Conservation (phyloP, 805 yeast genomes). For the Lachancea meyersii region DNA sequence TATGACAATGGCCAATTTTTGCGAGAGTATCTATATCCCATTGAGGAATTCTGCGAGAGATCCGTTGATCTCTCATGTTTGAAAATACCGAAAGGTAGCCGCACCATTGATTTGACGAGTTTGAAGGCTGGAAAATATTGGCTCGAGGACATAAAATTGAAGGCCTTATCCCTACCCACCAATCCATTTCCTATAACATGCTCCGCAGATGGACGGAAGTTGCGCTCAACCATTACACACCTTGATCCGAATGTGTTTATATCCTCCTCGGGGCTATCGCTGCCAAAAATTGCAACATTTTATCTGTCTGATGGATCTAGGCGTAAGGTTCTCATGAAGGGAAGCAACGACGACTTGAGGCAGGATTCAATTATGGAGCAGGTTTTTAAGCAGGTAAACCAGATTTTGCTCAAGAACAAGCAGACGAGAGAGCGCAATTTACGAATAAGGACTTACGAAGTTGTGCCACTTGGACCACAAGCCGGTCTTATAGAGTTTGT, state of each 20-base stretch:
- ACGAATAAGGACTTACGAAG: conserved; percentile 75
- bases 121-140: conserved; percentile 50
- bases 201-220: conserved; percentile 34
- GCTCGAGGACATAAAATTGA: conserved; percentile 42
- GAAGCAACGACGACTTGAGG: conserved; percentile 84
- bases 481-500: conserved; percentile 92
- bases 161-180: conserved; percentile 65
- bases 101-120: conserved; percentile 27
- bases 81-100: conserved; percentile 27
- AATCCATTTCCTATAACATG: conserved; percentile 37
- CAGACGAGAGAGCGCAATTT: conserved; percentile 53
- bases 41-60: conserved; percentile 47
- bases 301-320: conserved; percentile 49
- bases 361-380: conserved; percentile 98
- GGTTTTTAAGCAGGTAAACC: conserved; percentile 82
- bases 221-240: conserved; percentile 41
- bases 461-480: conserved; percentile 80
- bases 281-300: conserved; percentile 72
- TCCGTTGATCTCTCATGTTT: conserved; percentile 46
- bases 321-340: conserved; percentile 64
- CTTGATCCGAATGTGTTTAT: conserved; percentile 45
- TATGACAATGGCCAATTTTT: conserved; percentile 24
- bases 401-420: conserved; percentile 49
- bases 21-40: conserved; percentile 35
- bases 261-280: conserved; percentile 80